Conservation (phyloP, 2,329 filamentous ascomycete genomes). For the Sporothrix mexicana region DNA sequence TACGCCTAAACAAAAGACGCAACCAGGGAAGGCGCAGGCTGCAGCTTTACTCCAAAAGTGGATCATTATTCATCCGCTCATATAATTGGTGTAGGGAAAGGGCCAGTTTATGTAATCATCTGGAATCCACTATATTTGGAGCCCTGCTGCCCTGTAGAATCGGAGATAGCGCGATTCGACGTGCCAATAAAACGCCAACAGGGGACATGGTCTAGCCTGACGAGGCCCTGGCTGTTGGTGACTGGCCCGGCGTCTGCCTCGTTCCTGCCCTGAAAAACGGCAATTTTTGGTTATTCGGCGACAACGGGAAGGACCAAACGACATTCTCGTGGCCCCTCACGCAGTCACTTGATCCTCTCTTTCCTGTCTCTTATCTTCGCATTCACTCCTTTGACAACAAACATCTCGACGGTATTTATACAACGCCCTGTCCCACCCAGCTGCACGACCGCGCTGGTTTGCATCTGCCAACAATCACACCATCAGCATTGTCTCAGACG, state of each 20-base stretch:
- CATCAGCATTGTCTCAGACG: not conserved
- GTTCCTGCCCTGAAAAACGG: conserved; percentile 7
- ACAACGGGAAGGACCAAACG: conserved; percentile 16
- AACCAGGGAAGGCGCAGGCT: conserved; percentile 23
- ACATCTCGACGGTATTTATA: not conserved
- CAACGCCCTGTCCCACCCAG: not conserved
- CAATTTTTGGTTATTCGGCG: conserved; percentile 13
- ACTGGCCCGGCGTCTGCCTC: not conserved
- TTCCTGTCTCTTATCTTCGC: not conserved
- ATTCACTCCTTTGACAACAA: not conserved
- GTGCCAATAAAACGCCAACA: conserved; percentile 1
- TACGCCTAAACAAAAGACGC: conserved; percentile 29
- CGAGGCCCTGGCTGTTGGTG: not conserved
- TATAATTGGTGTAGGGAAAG: not conserved
- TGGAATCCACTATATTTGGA: conserved; percentile 6
- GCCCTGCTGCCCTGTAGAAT: not conserved
- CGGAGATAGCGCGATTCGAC: not conserved
- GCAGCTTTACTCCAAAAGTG: conserved; percentile 20
- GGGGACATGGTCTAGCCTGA: not conserved
- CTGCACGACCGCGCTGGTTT: not conserved
- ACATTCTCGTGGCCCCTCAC: conserved; percentile 9
- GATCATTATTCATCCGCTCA: conserved; percentile 30
- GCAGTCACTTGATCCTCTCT: not conserved
- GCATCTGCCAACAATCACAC: not conserved
- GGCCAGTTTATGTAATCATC: not conserved